phyloP scores from a whole-genome alignment of 179 eudicot species.

The Amaranthus tricolor region DNA sequence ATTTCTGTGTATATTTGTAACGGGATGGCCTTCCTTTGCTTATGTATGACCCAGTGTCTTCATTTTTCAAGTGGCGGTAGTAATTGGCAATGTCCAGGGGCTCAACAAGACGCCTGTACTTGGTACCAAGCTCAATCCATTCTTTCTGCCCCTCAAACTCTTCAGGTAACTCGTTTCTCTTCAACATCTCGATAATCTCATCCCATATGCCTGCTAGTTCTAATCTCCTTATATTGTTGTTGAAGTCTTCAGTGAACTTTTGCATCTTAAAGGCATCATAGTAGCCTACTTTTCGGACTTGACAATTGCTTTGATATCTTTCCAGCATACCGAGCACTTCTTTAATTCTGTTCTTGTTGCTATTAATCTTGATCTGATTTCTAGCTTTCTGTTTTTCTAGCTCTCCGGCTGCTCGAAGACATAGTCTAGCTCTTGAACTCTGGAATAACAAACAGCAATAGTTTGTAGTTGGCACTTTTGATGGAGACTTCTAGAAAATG shows the following conservation, averaged over 20 bases:
- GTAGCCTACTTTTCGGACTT: constrained; percentile 52
- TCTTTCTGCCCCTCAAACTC: constrained; percentile 67
- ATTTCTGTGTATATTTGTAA: constrained; percentile 31
- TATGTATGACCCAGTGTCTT: constrained; percentile 83
- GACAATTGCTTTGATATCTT: constrained; percentile 49
- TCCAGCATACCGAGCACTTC: constrained; percentile 39
- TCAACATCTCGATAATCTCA: constrained; percentile 81
- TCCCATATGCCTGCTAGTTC: constrained; percentile 93
- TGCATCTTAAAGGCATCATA: constrained; percentile 86
- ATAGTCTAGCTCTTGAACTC: constrained; percentile 74
- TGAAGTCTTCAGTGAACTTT: constrained; percentile 51
- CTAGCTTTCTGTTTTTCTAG: constrained; percentile 51
- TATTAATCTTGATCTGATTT: constrained; percentile 51
- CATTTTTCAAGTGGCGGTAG: constrained; percentile 64
- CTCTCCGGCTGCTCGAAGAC: constrained; percentile 84
- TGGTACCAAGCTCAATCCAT: constrained; percentile 87
- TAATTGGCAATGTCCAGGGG: constrained; percentile 92
- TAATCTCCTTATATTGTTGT: constrained; percentile 60
- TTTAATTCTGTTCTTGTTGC: constrained; percentile 46
- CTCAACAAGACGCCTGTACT: constrained; percentile 68
- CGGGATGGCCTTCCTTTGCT: constrained; percentile 66
- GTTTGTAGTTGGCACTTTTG: not conserved
- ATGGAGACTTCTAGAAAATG: not conserved
- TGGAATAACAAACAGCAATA: constrained; percentile 30
- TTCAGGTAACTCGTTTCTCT: constrained; percentile 77